Conservation (phyloP, 2,329 filamentous ascomycete species). For the Colletotrichum neosansevieriae region DNA sequence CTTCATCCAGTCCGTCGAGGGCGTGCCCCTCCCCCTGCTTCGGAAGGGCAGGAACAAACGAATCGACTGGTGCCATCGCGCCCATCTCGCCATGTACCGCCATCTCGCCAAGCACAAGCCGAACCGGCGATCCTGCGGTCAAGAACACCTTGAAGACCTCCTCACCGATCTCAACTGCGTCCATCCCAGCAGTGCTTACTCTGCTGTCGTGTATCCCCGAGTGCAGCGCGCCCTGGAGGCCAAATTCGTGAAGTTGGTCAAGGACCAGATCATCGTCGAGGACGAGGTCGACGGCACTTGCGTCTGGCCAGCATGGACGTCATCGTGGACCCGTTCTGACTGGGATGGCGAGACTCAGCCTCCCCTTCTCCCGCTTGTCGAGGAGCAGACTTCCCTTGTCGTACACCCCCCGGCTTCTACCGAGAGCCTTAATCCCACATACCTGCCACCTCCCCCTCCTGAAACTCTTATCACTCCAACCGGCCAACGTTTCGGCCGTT, state of each 20-base stretch:
- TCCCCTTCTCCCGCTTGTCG: background rate
- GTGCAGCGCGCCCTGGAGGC: slow-evolving; percentile 4
- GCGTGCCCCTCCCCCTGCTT: background rate
- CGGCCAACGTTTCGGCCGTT: background rate
- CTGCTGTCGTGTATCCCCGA: background rate
- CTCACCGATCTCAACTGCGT: background rate
- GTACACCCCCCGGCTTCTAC: background rate
- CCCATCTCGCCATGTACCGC: slow-evolving; percentile 3
- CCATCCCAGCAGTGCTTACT: background rate
- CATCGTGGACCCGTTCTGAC: background rate
- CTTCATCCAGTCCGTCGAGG: background rate
- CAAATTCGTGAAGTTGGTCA: slow-evolving; percentile 3
- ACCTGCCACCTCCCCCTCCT: background rate
- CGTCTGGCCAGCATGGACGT: background rate
- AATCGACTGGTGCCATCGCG: background rate
- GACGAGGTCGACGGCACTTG: background rate
- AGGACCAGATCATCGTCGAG: slow-evolving; percentile 3
- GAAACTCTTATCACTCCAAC: background rate
- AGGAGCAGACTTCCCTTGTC: background rate
- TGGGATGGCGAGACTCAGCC: background rate
- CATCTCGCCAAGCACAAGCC: slow-evolving; percentile 7
- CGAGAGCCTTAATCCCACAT: background rate
- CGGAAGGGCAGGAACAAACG: background rate
- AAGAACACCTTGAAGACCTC: background rate
- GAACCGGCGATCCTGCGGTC: background rate